Evolutionary conservation across 23 red algal genomes (phyloP), one percentile per base, ranked within the genome.

Genomic region (Cyanidiococcus yangmingshanensis): DNA sequence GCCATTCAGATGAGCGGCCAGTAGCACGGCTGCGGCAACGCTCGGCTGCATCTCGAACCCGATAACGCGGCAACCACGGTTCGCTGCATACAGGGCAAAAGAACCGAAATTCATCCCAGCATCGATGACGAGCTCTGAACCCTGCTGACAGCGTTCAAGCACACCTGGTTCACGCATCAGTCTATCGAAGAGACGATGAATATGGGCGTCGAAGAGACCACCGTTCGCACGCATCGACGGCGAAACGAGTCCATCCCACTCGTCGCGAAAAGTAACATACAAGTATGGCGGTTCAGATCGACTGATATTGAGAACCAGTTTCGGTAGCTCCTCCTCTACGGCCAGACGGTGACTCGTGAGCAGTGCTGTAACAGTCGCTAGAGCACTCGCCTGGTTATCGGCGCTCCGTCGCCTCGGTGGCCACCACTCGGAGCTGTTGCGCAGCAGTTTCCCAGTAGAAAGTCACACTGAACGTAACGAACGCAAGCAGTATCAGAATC

Each of bases 1-100:
- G 3, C 63, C 63, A 29, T 71, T 71, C 63, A 71, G 12, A 35
- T 35, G 63, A 12, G 32, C 15, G 7, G 63, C 63, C 12, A 71
- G 63, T 29, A 32, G 63, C 63, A 71, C 63, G 63, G 32, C 32
- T 35, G 27, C 63, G 7, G 63, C 63, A 12, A 71, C 63, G 32
- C 32, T 71, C n/a, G 63, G 63, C 63, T 71, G 63, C 63, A 71
- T 71, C 63, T 71, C 63, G 63, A 71, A 71, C 27, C 16, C 63
- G 63, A 32, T 25, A 7, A 71, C 63, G n/a, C 32, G 63, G 63
- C 32, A 71, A 32, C 63, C 63, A 7, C 21, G 63, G 7, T 25
- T 35, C 7, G 27, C 63, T 35, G 63, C 32, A 71, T 71, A 71
- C 12, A 71, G 63, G n/a, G 63, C 63, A 71, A 71, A 71, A 7